Conservation (phyloP, 495 filamentous ascomycete genomes). For the Viridothelium virens region DNA sequence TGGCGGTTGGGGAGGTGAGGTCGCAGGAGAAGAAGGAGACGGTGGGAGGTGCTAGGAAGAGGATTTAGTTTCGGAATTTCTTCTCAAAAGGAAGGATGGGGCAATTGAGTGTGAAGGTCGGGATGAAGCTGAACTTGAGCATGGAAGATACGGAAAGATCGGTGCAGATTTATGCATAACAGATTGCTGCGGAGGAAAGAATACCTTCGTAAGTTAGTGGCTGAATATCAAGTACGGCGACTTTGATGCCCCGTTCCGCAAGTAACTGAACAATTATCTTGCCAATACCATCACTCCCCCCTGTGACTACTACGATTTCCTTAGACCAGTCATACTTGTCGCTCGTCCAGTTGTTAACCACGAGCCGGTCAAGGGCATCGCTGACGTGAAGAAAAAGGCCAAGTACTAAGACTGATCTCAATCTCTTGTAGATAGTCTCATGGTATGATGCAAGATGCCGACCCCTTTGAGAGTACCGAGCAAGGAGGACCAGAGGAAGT, state of each 20-base stretch:
- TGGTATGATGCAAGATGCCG: conserved; percentile 43
- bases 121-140: not conserved
- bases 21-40: conserved; percentile 44
- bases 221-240: conserved; percentile 61
- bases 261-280: conserved; percentile 52
- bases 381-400: conserved; percentile 40
- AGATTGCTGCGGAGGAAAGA: conserved; percentile 3
- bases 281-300: conserved; percentile 64
- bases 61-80: not conserved
- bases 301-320: conserved; percentile 65
- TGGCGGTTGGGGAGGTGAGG: conserved; percentile 43
- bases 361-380: conserved; percentile 36
- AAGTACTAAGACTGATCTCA: conserved; percentile 29
- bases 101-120: not conserved
- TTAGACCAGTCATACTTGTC: conserved; percentile 47
- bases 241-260: conserved; percentile 50
- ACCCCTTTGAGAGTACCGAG: conserved; percentile 53
- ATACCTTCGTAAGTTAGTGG: conserved; percentile 34
- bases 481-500: conserved; percentile 50
- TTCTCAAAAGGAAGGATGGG: conserved; percentile 6
- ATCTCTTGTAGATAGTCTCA: conserved; percentile 37
- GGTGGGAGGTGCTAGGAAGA: conserved; percentile 23
- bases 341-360: conserved; percentile 43
- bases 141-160: no score
- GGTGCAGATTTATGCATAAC: no score